These are phyloP conservation scores for Metschnikowia santaceciliae DNA, from an alignment of 805 yeast species.

Conservation along the genomic window DNA sequence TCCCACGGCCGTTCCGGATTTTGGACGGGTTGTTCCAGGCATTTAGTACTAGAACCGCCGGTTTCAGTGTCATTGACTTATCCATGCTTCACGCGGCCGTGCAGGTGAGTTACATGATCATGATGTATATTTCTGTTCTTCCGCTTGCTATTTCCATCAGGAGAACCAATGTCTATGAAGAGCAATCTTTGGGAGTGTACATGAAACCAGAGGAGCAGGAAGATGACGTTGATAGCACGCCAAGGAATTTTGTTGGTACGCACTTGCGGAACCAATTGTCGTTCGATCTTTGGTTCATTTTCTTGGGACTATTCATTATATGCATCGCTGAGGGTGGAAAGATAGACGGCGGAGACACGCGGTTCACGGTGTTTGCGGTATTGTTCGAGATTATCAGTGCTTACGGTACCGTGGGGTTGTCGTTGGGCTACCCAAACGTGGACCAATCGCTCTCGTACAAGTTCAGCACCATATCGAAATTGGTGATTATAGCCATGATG, in stretches of 20 bases:
- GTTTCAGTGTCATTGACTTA: conserved; percentile 71
- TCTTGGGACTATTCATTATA: conserved; percentile 78
- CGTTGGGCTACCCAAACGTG: conserved; percentile 73
- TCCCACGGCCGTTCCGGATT: conserved; percentile 65
- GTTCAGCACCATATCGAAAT: conserved; percentile 69
- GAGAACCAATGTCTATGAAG: conserved; percentile 96
- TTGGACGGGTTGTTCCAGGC: conserved; percentile 88
- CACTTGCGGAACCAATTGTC: conserved; percentile 91
- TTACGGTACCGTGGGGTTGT: conserved; percentile 93
- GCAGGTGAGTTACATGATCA: conserved; percentile 87
- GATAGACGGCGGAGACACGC: conserved; percentile 39
- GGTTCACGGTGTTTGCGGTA: conserved; percentile 65
- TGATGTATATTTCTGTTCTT: conserved; percentile 97
- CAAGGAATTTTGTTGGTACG: conserved; percentile 67
- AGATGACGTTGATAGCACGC: conserved; percentile 37
- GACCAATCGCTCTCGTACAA: conserved; percentile 69
- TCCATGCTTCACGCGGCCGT: conserved; percentile 79
- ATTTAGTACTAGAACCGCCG: conserved; percentile 90
- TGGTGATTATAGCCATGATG: conserved; percentile 85
- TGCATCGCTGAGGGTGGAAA: conserved; percentile 80
- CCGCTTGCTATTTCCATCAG: conserved; percentile 96
- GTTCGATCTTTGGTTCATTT: conserved; percentile 91
- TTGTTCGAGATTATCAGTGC: conserved; percentile 91
- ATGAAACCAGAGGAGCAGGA: conserved; percentile 31
- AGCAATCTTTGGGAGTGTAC: conserved; percentile 93